Evolutionary conservation across 2,329 filamentous ascomycete genomes (phyloP).

Genomic region (Monilinia polystroma): DNA sequence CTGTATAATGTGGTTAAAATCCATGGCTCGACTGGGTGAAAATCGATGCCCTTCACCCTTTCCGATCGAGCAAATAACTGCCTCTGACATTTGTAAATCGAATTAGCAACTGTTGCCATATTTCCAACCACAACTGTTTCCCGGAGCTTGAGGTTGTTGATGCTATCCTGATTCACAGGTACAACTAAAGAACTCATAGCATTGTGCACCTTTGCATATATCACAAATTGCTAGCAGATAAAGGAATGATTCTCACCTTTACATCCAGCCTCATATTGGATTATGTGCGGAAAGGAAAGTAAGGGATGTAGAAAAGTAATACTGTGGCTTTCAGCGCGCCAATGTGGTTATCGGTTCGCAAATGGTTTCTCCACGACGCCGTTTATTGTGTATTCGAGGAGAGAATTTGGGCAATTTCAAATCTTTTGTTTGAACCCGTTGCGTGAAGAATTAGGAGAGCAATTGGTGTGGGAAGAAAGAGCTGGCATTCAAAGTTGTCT

Average conservation of each 20-base stretch:
- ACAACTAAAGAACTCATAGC: constrained; percentile 18
- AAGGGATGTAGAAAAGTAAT: constrained; percentile 29
- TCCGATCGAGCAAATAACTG: constrained; percentile 87
- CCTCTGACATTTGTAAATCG: constrained; percentile 54
- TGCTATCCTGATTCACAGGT: constrained; percentile 17
- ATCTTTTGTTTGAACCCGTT: background rate
- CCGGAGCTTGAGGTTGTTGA: constrained; percentile 31
- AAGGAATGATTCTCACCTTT: constrained; percentile 48
- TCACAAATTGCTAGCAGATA: constrained; percentile 13
- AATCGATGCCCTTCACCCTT: constrained; percentile 96
- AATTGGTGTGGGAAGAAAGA: background rate
- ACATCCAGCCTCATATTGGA: constrained; percentile 58
- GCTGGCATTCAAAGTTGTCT: background rate
- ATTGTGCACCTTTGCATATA: background rate
- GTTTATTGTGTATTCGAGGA: background rate
- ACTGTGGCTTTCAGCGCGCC: constrained; percentile 31
- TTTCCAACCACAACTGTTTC: constrained; percentile 30
- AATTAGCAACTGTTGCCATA: constrained; percentile 39
- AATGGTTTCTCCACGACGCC: constrained; percentile 26
- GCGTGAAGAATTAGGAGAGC: background rate
- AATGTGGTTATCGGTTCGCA: constrained; percentile 17
- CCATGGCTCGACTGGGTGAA: constrained; percentile 96
- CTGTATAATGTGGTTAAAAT: constrained; percentile 95
- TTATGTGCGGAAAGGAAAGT: constrained; percentile 25
- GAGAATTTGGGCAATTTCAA: background rate